Percentiles rank a stretch among this genome's conserved stretches.
These are phyloP conservation scores for Ceriops zippeliana DNA, from an alignment of 345 rosid genomes.

Conservation along the genomic window DNA sequence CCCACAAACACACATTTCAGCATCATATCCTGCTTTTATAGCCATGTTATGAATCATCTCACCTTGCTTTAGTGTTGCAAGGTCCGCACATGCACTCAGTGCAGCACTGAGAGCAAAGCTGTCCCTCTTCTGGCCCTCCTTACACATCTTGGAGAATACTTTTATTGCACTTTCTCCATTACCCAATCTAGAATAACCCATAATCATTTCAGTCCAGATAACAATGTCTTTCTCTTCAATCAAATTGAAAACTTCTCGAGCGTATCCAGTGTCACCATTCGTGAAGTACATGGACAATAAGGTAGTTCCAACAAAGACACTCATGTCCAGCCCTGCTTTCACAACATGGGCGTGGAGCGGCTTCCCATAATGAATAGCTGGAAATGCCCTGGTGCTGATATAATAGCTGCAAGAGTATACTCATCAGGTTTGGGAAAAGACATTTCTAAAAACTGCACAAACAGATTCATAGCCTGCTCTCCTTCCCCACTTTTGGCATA, in stretches of 20 bases:
- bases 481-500: slow-evolving; percentile 56
- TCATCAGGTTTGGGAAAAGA: slow-evolving; percentile 61
- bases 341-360: slow-evolving; percentile 58
- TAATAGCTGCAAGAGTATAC: slow-evolving; percentile 64
- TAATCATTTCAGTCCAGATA: slow-evolving; percentile 91
- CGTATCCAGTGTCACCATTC: slow-evolving; percentile 52
- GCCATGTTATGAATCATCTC: slow-evolving; percentile 63
- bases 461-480: slow-evolving; percentile 50
- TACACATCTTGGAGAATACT: slow-evolving; percentile 49
- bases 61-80: slow-evolving; percentile 64
- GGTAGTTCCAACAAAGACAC: slow-evolving; percentile 60
- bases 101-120: slow-evolving; percentile 54
- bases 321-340: slow-evolving; percentile 48
- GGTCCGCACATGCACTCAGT: slow-evolving; percentile 73
- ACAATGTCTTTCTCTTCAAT: slow-evolving; percentile 57
- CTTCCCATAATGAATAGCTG: slow-evolving; percentile 44
- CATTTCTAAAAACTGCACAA: slow-evolving; percentile 35
- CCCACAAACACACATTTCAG: slow-evolving; percentile 59
- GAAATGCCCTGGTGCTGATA: slow-evolving; percentile 47
- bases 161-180: slow-evolving; percentile 53
- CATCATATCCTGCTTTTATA: slow-evolving; percentile 48
- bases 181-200: slow-evolving; percentile 64
- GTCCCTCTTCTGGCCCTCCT: slow-evolving; percentile 48
- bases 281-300: slow-evolving; percentile 74
- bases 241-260: slow-evolving; percentile 42